Evolutionary conservation across 495 filamentous ascomycete genomes (phyloP).

Genomic region (Penicillium chermesinum): DNA sequence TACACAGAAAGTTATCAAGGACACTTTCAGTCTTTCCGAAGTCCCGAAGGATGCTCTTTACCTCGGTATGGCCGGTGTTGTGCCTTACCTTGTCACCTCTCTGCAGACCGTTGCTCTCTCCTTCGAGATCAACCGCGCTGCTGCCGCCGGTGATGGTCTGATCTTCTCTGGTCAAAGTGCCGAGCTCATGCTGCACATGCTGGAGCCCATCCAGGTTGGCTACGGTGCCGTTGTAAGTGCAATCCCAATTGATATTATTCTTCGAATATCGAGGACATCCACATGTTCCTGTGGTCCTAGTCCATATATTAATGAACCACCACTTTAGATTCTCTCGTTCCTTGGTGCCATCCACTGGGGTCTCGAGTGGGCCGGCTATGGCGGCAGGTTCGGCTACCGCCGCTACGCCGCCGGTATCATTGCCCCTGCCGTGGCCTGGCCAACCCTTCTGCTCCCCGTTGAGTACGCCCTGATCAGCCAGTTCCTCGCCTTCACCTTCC

Average conservation of each 20-base stretch:
- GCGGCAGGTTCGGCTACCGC: conserved; percentile 65
- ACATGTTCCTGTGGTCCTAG: conserved; percentile 5
- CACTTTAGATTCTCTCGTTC: conserved; percentile 93
- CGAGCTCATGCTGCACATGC: conserved; percentile 64
- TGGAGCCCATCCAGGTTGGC: conserved; percentile 89
- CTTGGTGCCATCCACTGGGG: conserved; percentile 96
- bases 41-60: conserved; percentile 78
- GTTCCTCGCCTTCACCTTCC: conserved; percentile 79
- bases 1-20: conserved; percentile 68
- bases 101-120: conserved; percentile 80
- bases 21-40: conserved; percentile 72
- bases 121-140: conserved; percentile 68
- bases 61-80: conserved; percentile 81
- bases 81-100: conserved; percentile 89
- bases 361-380: conserved; percentile 69
- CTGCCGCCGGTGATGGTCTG: conserved; percentile 53
- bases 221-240: conserved; percentile 82
- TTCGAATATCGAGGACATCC: neutral
- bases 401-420: conserved; percentile 81
- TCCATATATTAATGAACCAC: no score
- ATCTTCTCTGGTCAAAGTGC: conserved; percentile 69
- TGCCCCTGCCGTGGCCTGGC: conserved; percentile 86
- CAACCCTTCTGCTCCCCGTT: conserved; percentile 78
- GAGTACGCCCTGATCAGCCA: conserved; percentile 88
- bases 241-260: neutral